Evolutionary conservation across 2,329 filamentous ascomycete species (phyloP).

Genomic region (Fusarium pseudonygamai): DNA sequence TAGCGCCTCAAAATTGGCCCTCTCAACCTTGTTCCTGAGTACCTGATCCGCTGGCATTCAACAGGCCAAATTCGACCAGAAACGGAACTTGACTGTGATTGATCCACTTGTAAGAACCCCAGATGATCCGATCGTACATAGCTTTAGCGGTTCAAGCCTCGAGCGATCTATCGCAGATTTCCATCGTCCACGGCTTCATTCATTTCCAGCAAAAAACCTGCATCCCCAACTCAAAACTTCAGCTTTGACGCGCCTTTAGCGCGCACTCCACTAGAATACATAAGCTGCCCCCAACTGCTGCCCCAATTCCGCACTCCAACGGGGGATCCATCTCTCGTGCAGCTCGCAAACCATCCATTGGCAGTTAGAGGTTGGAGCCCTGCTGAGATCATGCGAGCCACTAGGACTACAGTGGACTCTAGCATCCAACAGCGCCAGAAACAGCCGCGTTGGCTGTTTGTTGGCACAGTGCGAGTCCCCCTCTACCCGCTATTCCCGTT

Average conservation of each 20-base stretch:
- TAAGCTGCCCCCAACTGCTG: constrained; percentile 37
- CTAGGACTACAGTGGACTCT: constrained; percentile 34
- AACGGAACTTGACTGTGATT: not conserved
- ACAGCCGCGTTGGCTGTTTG: constrained; percentile 13
- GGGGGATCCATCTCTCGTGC: constrained; percentile 14
- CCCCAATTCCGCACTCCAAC: constrained; percentile 17
- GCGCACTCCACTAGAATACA: constrained; percentile 19
- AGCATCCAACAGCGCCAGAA: constrained; percentile 26
- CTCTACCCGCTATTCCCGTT: constrained; percentile 40
- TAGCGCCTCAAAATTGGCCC: constrained; percentile 38
- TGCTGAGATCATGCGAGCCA: constrained; percentile 26
- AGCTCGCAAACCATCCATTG: constrained; percentile 22
- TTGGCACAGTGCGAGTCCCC: constrained; percentile 33
- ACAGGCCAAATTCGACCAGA: constrained; percentile 1
- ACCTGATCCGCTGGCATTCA: constrained; percentile 27
- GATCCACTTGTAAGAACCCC: not conserved
- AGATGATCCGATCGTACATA: not conserved
- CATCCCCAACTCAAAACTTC: constrained; percentile 2
- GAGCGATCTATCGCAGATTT: not conserved
- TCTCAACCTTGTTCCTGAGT: constrained; percentile 37
- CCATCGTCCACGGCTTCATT: not conserved
- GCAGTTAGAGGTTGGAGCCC: not conserved
- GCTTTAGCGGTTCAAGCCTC: not conserved
- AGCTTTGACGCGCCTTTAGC: constrained; percentile 35
- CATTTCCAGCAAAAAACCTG: not conserved